Evolutionary conservation across 768 basidiomycete genomes (phyloP), one percentile per base, ranked within the genome.

Genomic region (Mrakia blollopis): DNA sequence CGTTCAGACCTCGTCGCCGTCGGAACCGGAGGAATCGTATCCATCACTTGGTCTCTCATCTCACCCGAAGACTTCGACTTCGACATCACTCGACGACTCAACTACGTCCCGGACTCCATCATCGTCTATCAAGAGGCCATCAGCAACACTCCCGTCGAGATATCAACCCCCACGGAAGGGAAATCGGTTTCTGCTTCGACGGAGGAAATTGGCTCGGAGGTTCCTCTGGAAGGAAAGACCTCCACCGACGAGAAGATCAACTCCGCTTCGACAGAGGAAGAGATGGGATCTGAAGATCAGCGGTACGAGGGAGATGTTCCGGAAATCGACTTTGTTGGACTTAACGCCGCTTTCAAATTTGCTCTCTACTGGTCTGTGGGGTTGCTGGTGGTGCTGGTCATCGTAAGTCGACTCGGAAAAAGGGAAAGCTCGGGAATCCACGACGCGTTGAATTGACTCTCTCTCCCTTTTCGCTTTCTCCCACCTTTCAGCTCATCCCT

Each of bases 1-100:
- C n/a, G n/a, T 0, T 94, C 94, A 3, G 94, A 95, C 84, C 85
- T 96, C n/a, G 90, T 90, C 1, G 89, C 92, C 2, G 92, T 95
- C 79, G 91, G 88, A 37, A 86, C 91, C 18, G 92, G 93, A 11
- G 92, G 87, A 5, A 89, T 97, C 74, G 85, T 97, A 79, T 87
- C 93, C 3, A 86, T 89, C 32, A 85, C 83, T 4, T 84, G 87
- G 50, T 92, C 93, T 0, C 82, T 89, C 65, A 85, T 94, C 32
- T 89, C 88, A 87, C 92, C 93, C 0, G 93, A 91, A 54, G 82
- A 92, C 82, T 97, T 90, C 80, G 88, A 93, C 83, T 98, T 92
- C 84, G 88, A 88, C 47, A 83, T 87, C 18, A 95, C 93, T 0
- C 89, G 94, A 18, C 87, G 88, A 0, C 91, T 97, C 82, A 94